Evolutionary conservation across 495 filamentous ascomycete genomes (phyloP), one percentile per base, ranked within the genome.

Genomic region (Penicillium steckii): DNA sequence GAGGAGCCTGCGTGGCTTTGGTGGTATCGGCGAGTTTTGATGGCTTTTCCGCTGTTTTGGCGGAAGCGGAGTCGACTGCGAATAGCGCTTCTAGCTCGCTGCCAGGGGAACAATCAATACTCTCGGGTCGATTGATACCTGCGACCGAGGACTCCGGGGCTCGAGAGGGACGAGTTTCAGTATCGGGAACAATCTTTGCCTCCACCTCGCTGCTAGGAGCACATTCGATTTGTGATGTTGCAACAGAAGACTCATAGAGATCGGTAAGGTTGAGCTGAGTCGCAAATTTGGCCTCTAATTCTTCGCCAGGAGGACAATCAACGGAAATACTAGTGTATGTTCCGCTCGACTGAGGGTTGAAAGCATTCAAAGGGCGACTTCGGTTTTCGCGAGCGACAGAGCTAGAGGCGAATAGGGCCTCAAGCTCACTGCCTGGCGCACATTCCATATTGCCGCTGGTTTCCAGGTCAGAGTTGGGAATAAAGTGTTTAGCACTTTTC

Each of bases 401-500:
- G 13, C 46, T 29, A 21, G 57, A 30, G 22, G 46, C 40, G 37
- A 46, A 61, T 43, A 54, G 51, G n/a, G 55, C 52, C 21, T 62
- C 59, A 4, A 59, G 42, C 25, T 62, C 55, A 27, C 37, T 56
- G 22, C 56, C 55, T 9, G 55, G 52, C n/a, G 54, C 18, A 33
- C 54, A 57, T 12, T 55, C 48, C n/a, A 56, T n/a, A 24, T 46
- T 56, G 8, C 19, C 44, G 10, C 44, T 5, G 8, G 25, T 29
- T 4, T 17, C 32, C 15, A 56, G 13, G 18, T 35, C 48, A 6
- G 38, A 15, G 42, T 55, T 40, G 1, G 10, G 3, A 17, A 41
- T 46, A 18, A 25, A 25, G 13, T 13, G 10, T 32, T 52, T 52
- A 10, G 18, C 6, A 7, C 18, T 42, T 4, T 17, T 29, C 21